phyloP scores from a whole-genome alignment of 148 eudicot genomes.

The Cornus controversa region DNA sequence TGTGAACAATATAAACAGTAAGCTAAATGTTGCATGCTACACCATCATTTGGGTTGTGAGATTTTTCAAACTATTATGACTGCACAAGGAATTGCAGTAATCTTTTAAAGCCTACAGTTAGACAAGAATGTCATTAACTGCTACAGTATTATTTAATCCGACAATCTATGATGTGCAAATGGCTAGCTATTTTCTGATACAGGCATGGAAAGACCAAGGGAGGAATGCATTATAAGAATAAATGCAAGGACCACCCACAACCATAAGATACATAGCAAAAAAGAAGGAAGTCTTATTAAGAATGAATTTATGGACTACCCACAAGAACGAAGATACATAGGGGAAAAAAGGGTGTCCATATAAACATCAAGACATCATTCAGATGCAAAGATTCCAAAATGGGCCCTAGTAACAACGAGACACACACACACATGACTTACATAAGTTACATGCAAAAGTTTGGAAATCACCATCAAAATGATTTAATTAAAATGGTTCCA shows the following conservation, averaged over 20 bases:
- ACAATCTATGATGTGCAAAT: too few species aligned
- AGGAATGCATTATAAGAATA: neutral
- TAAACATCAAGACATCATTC: neutral
- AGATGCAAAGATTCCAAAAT: neutral
- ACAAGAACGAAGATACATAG: neutral
- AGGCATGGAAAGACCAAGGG: neutral
- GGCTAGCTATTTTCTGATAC: too few species aligned
- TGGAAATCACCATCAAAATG: neutral
- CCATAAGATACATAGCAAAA: neutral
- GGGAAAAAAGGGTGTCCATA: neutral
- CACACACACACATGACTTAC: neutral
- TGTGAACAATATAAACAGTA: neutral
- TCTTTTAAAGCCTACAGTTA: neutral
- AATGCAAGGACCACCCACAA: neutral
- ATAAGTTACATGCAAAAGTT: neutral
- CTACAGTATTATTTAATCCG: too few species aligned
- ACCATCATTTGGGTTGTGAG: neutral
- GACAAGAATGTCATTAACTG: neutral
- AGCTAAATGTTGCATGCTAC: neutral
- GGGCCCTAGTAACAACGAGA: neutral
- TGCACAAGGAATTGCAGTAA: neutral
- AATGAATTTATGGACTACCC: neutral
- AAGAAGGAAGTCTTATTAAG: neutral
- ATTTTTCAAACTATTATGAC: neutral
- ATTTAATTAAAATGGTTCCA: neutral